Evolutionary conservation across 2,329 filamentous ascomycete species (phyloP), one percentile per base, ranked within the genome.

Genomic region (Falciphora oryzae): DNA sequence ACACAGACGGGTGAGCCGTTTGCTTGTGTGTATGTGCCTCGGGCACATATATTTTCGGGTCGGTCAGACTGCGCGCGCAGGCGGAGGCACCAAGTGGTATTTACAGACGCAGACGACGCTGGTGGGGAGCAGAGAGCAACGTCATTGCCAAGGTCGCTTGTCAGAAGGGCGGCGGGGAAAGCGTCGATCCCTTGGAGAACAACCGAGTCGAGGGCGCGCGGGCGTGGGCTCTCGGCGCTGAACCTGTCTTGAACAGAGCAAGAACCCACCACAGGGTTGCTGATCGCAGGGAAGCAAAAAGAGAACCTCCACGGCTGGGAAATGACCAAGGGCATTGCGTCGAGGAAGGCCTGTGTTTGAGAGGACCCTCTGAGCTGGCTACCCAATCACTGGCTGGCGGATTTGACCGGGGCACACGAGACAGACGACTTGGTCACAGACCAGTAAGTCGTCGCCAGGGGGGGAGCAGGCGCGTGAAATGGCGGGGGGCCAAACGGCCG

Each of bases 141-240:
- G 58, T 60, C 58, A 60, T 60, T 32, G 58, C 29, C 58, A 60
- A 60, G 28, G 28, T 13, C 22, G 58, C 11, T 31, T n/a, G 58
- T 3, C 58, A 53, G 14, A 53, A 53, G 44, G 22, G 44, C 44
- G 44, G 44, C 44, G 22, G 44, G 44, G 44, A 53, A 53, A 53
- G 22, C 4, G 44, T 25, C 22, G 44, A 53, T 53, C 44, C 44
- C 44, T 53, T 3, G 10, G 44, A 53, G 44, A 53, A 53, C 4
- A 53, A 10, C 44, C 22, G 44, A 53, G 44, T 53, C 38, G 16
- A 44, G 4, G 38, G 38, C 29, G 44, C 22, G 22, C 22, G 32
- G 8, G 32, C 32, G 32, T 35, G 32, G 32, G 13, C 44, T 53
- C 22, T 53, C 22, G 44, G 32, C 32, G 32, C 32, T 11, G 32